A percentile compares a stretch with the other conserved stretches of the same genome.
Evolutionary conservation across 257 asterid species (phyloP).

Genomic region (Solanum gracilifrons): DNA sequence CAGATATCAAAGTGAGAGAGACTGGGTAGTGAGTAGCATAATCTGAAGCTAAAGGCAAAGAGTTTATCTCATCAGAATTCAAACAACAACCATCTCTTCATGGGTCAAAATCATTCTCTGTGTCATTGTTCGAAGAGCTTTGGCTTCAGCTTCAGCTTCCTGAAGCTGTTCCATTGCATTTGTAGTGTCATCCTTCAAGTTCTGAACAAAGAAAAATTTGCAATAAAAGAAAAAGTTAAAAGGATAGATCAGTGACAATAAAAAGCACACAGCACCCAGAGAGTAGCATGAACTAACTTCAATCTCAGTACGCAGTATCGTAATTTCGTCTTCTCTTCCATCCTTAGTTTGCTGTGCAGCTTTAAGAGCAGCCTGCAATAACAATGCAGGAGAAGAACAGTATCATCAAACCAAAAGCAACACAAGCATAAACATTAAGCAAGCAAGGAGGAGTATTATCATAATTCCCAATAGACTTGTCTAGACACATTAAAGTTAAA

Average conservation of each 20-base stretch:
- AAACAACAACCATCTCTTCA: constrained; percentile 82
- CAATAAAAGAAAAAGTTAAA: neutral
- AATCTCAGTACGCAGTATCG: constrained; percentile 63
- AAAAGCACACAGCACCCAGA: neutral
- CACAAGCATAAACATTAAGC: neutral
- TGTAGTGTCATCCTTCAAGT: constrained; percentile 54
- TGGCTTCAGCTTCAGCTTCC: constrained; percentile 96
- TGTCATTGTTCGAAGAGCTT: constrained; percentile 82
- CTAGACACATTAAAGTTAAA: neutral
- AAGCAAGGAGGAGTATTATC: neutral
- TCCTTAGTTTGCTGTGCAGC: constrained; percentile 73
- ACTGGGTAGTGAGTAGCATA: neutral
- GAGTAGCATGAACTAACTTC: constrained; percentile 40
- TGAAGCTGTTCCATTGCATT: constrained; percentile 64
- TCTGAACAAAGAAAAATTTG: constrained; percentile 33
- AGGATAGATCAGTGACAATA: constrained; percentile 1
- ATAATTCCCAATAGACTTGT: neutral
- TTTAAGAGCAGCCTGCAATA: constrained; percentile 78
- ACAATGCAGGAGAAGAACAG: neutral
- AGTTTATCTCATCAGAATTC: neutral
- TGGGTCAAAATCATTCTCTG: constrained; percentile 96
- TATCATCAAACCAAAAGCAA: neutral
- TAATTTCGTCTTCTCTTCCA: constrained; percentile 74
- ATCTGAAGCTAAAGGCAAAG: neutral
- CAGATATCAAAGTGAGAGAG: neutral